Percentiles rank a stretch among this genome's conserved stretches.
Evolutionary conservation across 1,139 yeast genomes (phyloP).

Genomic region (Debaryomyces fabryi): DNA sequence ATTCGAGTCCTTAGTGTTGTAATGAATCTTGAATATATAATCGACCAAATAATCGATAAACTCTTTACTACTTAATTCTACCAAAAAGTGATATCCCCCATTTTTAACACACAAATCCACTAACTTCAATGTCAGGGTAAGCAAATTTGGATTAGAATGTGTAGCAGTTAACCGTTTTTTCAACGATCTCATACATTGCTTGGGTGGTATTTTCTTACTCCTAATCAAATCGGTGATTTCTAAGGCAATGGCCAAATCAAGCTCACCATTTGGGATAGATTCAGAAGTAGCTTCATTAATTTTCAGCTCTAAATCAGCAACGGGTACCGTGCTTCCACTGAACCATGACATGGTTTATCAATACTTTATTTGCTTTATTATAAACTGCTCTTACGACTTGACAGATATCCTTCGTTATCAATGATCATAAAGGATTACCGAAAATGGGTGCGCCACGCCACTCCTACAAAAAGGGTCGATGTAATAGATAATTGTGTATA

Average conservation of each 20-base stretch:
- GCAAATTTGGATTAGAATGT: slow-evolving; percentile 72
- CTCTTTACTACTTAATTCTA: slow-evolving; percentile 81
- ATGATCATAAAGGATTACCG: background rate
- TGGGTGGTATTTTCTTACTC: slow-evolving; percentile 79
- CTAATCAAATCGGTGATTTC: slow-evolving; percentile 89
- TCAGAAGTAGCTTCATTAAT: slow-evolving; percentile 85
- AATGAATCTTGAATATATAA: slow-evolving; percentile 41
- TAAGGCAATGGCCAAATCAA: slow-evolving; percentile 76
- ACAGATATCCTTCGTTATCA: slow-evolving; percentile 2
- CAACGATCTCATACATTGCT: slow-evolving; percentile 80
- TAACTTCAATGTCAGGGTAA: slow-evolving; percentile 72
- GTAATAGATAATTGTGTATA: background rate
- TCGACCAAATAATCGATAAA: slow-evolving; percentile 74
- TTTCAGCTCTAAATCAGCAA: slow-evolving; percentile 61
- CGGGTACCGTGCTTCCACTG: slow-evolving; percentile 43
- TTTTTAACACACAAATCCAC: slow-evolving; percentile 89
- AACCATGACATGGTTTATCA: slow-evolving; percentile 62
- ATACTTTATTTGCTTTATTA: background rate
- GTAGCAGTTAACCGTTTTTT: slow-evolving; percentile 71
- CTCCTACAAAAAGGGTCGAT: background rate
- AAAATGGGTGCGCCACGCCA: background rate
- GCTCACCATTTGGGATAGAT: slow-evolving; percentile 87
- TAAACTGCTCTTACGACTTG: background rate
- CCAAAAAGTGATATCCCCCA: slow-evolving; percentile 84
- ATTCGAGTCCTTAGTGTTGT: slow-evolving; percentile 33